Conservation (phyloP, 2,329 filamentous ascomycete genomes). For the Nothophoma quercina region DNA sequence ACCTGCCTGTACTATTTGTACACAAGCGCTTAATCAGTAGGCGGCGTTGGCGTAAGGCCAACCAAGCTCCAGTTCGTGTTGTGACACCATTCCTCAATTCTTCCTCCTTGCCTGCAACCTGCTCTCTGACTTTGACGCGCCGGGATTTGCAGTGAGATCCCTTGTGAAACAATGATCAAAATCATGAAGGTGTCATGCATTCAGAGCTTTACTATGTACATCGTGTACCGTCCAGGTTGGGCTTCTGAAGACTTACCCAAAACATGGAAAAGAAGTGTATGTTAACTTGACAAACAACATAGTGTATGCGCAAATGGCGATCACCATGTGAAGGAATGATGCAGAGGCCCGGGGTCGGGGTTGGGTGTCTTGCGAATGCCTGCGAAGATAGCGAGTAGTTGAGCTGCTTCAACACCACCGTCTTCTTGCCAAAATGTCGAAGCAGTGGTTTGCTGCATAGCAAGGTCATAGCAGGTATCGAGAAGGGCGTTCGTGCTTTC, state of each 20-base stretch:
- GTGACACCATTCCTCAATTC: not conserved
- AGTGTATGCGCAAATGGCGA: not conserved
- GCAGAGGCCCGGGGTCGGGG: conserved; percentile 33
- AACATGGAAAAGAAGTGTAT: not conserved
- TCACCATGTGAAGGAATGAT: conserved; percentile 46
- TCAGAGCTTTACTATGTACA: conserved; percentile 1
- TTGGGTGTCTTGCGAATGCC: conserved; percentile 31
- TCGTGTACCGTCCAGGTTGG: not conserved
- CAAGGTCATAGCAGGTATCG: conserved; percentile 46
- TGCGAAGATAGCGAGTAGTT: conserved; percentile 44
- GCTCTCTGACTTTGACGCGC: not conserved
- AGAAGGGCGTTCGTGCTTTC: conserved; percentile 45
- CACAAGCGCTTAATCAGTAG: too few species aligned
- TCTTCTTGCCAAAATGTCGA: conserved; percentile 47
- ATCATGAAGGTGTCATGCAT: not conserved
- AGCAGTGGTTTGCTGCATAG: conserved; percentile 43
- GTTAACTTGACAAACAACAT: not conserved
- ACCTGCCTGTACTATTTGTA: too few species aligned
- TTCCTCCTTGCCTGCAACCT: not conserved
- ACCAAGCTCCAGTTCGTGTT: not conserved
- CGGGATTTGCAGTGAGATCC: not conserved
- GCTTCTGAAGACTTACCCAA: not conserved
- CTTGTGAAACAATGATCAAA: not conserved
- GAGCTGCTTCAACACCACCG: conserved; percentile 42
- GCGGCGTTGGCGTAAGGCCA: not conserved